Conservation (phyloP, 2,329 filamentous ascomycete genomes). For the Paecilomyces variotii region DNA sequence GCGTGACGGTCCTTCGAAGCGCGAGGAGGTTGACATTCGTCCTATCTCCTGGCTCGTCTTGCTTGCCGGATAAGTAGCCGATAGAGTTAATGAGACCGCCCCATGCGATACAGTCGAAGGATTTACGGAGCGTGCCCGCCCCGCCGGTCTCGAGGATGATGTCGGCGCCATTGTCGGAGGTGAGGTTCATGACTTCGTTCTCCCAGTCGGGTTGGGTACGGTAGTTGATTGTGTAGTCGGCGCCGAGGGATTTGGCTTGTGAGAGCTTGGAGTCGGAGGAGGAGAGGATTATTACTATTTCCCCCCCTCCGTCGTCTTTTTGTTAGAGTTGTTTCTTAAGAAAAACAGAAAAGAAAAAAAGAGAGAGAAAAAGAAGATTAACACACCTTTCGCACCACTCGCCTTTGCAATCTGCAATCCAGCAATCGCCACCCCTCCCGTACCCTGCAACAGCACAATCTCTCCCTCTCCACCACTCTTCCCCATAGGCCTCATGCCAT, state of each 20-base stretch:
- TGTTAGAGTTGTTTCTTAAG: slow-evolving; percentile 16
- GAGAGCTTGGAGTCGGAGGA: slow-evolving; percentile 45
- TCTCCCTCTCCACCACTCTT: slow-evolving; percentile 39
- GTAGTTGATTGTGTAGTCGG: slow-evolving; percentile 44
- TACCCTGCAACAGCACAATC: slow-evolving; percentile 49
- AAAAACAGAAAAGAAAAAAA: not conserved
- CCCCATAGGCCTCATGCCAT: slow-evolving; percentile 32
- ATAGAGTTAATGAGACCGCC: slow-evolving; percentile 42
- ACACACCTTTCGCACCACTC: slow-evolving; percentile 33
- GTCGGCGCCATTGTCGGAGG: slow-evolving; percentile 40
- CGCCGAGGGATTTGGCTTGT: slow-evolving; percentile 43
- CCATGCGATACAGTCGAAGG: slow-evolving; percentile 35
- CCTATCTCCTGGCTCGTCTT: slow-evolving; percentile 47
- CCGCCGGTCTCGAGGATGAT: slow-evolving; percentile 47
- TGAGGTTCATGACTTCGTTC: slow-evolving; percentile 37
- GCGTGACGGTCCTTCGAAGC: slow-evolving; percentile 42
- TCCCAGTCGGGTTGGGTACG: slow-evolving; percentile 39
- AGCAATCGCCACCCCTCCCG: slow-evolving; percentile 40
- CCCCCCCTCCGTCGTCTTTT: not conserved
- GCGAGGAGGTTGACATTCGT: slow-evolving; percentile 54
- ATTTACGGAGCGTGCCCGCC: slow-evolving; percentile 43
- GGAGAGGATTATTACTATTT: slow-evolving; percentile 42
- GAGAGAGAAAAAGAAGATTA: not conserved
- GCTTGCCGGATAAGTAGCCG: slow-evolving; percentile 45
- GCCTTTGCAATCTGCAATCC: slow-evolving; percentile 43